Conservation (phyloP, 73 alveolate genomes). For the Blepharisma stoltei region DNA sequence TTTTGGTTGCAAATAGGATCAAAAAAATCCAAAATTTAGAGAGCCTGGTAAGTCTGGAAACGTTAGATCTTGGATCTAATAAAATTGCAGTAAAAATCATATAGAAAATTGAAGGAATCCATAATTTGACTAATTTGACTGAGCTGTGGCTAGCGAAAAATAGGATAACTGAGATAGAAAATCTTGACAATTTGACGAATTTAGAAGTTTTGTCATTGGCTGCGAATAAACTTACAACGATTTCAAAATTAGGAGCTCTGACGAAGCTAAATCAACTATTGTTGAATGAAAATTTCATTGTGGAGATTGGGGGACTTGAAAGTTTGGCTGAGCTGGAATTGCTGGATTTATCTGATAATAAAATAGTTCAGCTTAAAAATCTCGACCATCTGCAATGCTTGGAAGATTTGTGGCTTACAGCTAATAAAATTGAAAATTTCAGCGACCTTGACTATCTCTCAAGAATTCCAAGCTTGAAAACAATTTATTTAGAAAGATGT, state of each 20-base stretch:
- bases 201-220: constrained; percentile 85
- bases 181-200: constrained; percentile 73
- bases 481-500: constrained; percentile 61
- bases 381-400: constrained; percentile 34
- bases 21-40: constrained; percentile 34
- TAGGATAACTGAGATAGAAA: constrained; percentile 75
- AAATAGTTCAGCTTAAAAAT: constrained; percentile 79
- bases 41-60: constrained; percentile 62
- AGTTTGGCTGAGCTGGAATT: constrained; percentile 65
- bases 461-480: constrained; percentile 55
- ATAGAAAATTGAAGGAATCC: neutral
- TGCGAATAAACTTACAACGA: constrained; percentile 75
- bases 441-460: constrained; percentile 61
- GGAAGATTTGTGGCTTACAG: constrained; percentile 63
- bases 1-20: constrained; percentile 82
- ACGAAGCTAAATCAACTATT: constrained; percentile 73
- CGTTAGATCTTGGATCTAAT: constrained; percentile 93
- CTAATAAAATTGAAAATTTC: constrained; percentile 64
- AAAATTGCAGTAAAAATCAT: neutral
- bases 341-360: constrained; percentile 90
- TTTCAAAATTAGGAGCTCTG: constrained; percentile 61
- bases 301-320: constrained; percentile 74
- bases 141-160: constrained; percentile 35
- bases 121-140: neutral
- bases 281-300: constrained; percentile 86